Conservation (phyloP, 2,329 filamentous ascomycete species). For the Cladosporium sp. region DNA sequence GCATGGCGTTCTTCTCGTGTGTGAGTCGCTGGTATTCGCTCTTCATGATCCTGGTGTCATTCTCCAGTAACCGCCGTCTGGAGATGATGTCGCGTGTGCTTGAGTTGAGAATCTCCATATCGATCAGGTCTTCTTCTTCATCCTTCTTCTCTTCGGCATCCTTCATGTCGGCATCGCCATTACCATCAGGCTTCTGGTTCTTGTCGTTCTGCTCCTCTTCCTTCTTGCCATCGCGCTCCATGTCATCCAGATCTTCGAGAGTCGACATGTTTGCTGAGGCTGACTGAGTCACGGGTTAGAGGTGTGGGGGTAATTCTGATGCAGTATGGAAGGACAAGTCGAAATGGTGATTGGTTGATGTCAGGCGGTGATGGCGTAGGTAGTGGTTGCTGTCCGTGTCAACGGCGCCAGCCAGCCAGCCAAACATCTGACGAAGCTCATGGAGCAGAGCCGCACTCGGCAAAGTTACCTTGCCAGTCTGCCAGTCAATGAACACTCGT, state of each 20-base stretch:
- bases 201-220: slow-evolving; percentile 54
- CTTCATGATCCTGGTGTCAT: slow-evolving; percentile 97
- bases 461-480: background rate
- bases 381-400: slow-evolving; percentile 5
- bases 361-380: slow-evolving; percentile 7
- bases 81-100: slow-evolving; percentile 94
- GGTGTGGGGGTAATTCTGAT: background rate
- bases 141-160: slow-evolving; percentile 63
- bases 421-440: slow-evolving; percentile 7
- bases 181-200: slow-evolving; percentile 50
- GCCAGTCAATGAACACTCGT: too few relatives aligned
- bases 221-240: slow-evolving; percentile 75
- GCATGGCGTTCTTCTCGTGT: slow-evolving; percentile 94
- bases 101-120: slow-evolving; percentile 87
- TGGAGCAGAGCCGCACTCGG: background rate
- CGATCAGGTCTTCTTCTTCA: slow-evolving; percentile 74
- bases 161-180: slow-evolving; percentile 83
- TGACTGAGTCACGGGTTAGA: background rate
- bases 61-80: slow-evolving; percentile 86
- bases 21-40: slow-evolving; percentile 91
- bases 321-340: background rate
- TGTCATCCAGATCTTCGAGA: slow-evolving; percentile 85
- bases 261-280: slow-evolving; percentile 65
- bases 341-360: background rate
- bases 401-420: background rate